phyloP scores from a whole-genome alignment of 768 basidiomycete genomes.

The Coprinopsis sp. region DNA sequence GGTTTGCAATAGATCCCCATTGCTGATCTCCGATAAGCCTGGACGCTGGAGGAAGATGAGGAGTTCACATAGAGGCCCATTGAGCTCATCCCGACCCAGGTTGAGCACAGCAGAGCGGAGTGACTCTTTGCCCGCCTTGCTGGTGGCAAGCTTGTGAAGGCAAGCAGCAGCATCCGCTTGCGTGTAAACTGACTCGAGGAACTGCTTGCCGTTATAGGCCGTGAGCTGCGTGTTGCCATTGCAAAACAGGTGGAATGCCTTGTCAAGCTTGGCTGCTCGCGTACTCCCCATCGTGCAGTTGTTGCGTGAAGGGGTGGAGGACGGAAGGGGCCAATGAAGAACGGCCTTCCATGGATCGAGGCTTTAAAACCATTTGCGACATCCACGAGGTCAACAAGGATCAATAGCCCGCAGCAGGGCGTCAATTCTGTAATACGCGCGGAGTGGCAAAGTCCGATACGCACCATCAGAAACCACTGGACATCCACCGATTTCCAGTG shows the following conservation, averaged over 20 bases:
- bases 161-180: conserved; percentile 36
- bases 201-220: conserved; percentile 24
- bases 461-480: no score
- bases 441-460: no score
- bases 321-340: not conserved
- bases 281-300: conserved; percentile 7
- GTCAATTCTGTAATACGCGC: no score
- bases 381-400: no score
- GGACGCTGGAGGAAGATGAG: conserved; percentile 35
- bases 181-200: conserved; percentile 42
- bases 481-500: no score
- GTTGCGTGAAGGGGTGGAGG: not conserved
- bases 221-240: conserved; percentile 23
- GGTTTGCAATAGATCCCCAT: conserved; percentile 37
- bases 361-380: no score
- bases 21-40: conserved; percentile 31
- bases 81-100: conserved; percentile 34
- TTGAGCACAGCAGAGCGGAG: conserved; percentile 42
- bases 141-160: conserved; percentile 32
- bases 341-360: no score
- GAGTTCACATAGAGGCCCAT: conserved; percentile 32
- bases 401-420: no score
- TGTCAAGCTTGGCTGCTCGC: conserved; percentile 22
- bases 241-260: conserved; percentile 30
- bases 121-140: conserved; percentile 29